phyloP scores from a whole-genome alignment of 2,329 filamentous ascomycete genomes.

The Pseudogymnoascus sp. region DNA sequence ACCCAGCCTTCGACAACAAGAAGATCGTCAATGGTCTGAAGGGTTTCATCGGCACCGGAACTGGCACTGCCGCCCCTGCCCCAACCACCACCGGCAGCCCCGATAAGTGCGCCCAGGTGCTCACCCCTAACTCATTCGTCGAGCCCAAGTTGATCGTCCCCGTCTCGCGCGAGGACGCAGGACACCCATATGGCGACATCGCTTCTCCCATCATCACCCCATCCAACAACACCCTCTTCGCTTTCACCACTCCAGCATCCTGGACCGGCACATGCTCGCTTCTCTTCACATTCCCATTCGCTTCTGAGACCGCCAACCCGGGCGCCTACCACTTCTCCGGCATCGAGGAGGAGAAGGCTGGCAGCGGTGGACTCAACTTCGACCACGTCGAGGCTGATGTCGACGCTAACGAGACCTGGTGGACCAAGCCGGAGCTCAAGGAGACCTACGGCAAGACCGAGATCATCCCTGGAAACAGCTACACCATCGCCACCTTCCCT shows the following conservation, averaged over 20 bases:
- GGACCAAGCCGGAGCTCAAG: slow-evolving; percentile 16
- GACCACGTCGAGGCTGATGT: slow-evolving; percentile 18
- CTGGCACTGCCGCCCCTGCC: not conserved
- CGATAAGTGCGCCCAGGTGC: slow-evolving; percentile 22
- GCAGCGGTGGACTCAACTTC: slow-evolving; percentile 25
- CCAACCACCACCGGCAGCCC: slow-evolving; percentile 4
- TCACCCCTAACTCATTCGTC: slow-evolving; percentile 19
- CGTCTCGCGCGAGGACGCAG: slow-evolving; percentile 19
- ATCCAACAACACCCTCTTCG: slow-evolving; percentile 25
- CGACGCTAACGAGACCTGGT: slow-evolving; percentile 19
- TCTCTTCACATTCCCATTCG: slow-evolving; percentile 27
- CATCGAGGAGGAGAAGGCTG: slow-evolving; percentile 22
- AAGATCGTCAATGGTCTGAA: not conserved
- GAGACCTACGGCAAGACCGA: slow-evolving; percentile 23
- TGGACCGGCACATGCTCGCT: slow-evolving; percentile 25
- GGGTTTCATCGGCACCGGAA: not conserved
- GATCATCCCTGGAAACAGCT: slow-evolving; percentile 26
- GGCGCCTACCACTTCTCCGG: slow-evolving; percentile 24
- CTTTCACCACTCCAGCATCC: slow-evolving; percentile 24
- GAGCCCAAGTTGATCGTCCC: slow-evolving; percentile 26
- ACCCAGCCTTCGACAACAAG: slow-evolving; percentile 3
- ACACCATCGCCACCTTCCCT: slow-evolving; percentile 23
- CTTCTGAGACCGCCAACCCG: slow-evolving; percentile 17
- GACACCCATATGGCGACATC: slow-evolving; percentile 19
- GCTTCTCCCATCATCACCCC: slow-evolving; percentile 22